A percentile compares a stretch with the other conserved stretches of the same genome.
Conservation (phyloP, 148 eudicot species). For the Camellia granthamiana region DNA sequence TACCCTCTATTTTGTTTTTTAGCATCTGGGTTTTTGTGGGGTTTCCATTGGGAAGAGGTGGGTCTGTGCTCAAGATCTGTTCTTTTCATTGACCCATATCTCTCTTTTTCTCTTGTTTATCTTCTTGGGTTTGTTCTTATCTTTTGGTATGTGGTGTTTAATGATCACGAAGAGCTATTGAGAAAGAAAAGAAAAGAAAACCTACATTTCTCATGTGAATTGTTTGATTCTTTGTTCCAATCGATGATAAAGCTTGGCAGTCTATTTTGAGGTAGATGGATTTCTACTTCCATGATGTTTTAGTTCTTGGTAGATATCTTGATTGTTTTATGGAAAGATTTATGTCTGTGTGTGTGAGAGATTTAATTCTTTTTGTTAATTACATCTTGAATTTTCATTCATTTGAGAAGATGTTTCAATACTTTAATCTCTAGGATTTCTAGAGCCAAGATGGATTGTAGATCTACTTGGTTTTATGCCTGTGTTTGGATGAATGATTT, state of each 20-base stretch:
- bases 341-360: no score
- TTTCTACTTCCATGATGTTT: background rate
- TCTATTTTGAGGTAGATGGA: slow-evolving; percentile 17
- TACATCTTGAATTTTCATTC: background rate
- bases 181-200: background rate
- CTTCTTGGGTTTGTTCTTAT: slow-evolving; percentile 24
- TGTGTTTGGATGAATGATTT: no score
- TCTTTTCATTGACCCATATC: slow-evolving; percentile 28
- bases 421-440: background rate
- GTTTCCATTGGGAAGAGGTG: slow-evolving; percentile 24
- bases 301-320: background rate
- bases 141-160: slow-evolving; percentile 26
- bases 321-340: background rate
- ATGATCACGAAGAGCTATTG: slow-evolving; percentile 24
- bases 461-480: background rate
- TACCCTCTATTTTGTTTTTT: slow-evolving; percentile 27
- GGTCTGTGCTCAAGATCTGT: slow-evolving; percentile 38
- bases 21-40: slow-evolving; percentile 37
- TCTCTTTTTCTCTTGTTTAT: slow-evolving; percentile 18
- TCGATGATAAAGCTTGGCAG: background rate
- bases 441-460: background rate
- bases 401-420: background rate
- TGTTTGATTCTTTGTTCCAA: slow-evolving; percentile 3
- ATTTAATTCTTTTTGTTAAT: background rate
- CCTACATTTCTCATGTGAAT: slow-evolving; percentile 24